phyloP scores from a whole-genome alignment of 768 basidiomycete species.

The Cyclocybe cylindracea region DNA sequence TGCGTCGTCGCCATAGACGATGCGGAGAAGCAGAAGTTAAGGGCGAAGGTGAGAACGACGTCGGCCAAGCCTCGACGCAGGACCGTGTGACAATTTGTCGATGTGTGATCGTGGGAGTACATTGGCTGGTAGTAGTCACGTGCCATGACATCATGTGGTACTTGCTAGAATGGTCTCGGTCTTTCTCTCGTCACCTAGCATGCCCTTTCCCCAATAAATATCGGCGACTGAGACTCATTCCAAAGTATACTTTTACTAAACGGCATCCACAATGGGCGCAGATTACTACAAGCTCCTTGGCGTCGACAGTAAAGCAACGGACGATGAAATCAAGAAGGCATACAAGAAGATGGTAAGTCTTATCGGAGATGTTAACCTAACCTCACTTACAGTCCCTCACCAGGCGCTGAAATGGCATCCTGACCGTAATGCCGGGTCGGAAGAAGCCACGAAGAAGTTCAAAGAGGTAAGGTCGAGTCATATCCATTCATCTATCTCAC shows the following conservation, averaged over 20 bases:
- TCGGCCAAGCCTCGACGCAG: neutral
- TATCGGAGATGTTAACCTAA: neutral
- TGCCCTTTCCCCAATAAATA: conserved; percentile 5
- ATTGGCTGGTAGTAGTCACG: too few relatives aligned
- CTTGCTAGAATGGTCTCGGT: conserved; percentile 28
- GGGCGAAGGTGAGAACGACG: too few relatives aligned
- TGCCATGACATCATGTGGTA: conserved; percentile 28
- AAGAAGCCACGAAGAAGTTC: conserved; percentile 86
- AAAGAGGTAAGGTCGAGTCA: conserved; percentile 66
- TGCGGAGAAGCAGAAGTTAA: neutral
- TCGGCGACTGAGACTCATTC: neutral
- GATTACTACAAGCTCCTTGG: conserved; percentile 91
- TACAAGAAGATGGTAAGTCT: conserved; percentile 87
- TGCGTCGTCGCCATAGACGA: conserved; percentile 2
- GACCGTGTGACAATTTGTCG: neutral
- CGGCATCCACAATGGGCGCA: conserved; percentile 56
- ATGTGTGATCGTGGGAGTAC: too few relatives aligned
- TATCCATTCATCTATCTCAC: neutral
- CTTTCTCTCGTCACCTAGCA: conserved; percentile 3
- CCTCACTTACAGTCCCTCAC: conserved; percentile 1
- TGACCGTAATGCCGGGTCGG: conserved; percentile 84
- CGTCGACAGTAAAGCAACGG: conserved; percentile 67
- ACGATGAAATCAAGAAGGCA: conserved; percentile 90
- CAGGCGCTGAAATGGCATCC: conserved; percentile 94
- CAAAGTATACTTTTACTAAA: neutral